Percentiles rank a stretch among this genome's conserved stretches.
Evolutionary conservation across 176 grass and related monocot genomes (phyloP).

Genomic region (Raddia distichophylla): DNA sequence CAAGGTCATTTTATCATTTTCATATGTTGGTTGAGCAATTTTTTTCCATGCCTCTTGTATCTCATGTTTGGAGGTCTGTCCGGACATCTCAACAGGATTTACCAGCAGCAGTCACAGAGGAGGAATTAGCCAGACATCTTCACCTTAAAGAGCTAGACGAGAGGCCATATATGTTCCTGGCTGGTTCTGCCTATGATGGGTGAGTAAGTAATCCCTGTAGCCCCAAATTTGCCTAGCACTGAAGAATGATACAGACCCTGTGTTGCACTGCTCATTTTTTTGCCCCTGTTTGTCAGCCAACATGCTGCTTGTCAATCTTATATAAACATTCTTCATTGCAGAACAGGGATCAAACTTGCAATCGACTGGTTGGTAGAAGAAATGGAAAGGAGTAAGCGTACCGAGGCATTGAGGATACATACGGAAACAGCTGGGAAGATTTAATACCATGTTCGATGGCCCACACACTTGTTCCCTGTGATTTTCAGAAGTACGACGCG

Average conservation of each 20-base stretch:
- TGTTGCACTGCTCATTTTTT: background rate
- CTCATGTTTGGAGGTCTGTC: conserved; percentile 22
- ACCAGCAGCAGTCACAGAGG: conserved; percentile 67
- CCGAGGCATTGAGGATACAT: conserved; percentile 61
- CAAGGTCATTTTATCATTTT: conserved; percentile 4
- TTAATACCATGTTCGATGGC: conserved; percentile 34
- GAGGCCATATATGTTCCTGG: conserved; percentile 71
- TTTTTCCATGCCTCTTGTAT: background rate
- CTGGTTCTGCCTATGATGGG: conserved; percentile 92
- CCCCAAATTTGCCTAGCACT: conserved; percentile 28
- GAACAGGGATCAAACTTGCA: conserved; percentile 79
- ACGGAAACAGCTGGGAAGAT: conserved; percentile 59
- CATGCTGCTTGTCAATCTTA: background rate
- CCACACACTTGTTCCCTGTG: background rate
- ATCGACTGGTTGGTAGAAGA: conserved; percentile 86
- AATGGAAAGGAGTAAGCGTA: conserved; percentile 86
- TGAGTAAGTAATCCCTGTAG: conserved; percentile 46
- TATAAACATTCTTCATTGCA: conserved; percentile 39
- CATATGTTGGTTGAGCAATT: conserved; percentile 16
- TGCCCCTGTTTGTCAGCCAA: too few species aligned
- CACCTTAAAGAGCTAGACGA: conserved; percentile 91
- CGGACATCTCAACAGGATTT: conserved; percentile 68
- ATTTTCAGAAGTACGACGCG: conserved; percentile 30
- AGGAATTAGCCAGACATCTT: conserved; percentile 82
- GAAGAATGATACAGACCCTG: conserved; percentile 6